A percentile compares a stretch with the other conserved stretches of the same genome.
Evolutionary conservation across 2,329 filamentous ascomycete species (phyloP).

Genomic region (Pseudogymnoascus sp.): DNA sequence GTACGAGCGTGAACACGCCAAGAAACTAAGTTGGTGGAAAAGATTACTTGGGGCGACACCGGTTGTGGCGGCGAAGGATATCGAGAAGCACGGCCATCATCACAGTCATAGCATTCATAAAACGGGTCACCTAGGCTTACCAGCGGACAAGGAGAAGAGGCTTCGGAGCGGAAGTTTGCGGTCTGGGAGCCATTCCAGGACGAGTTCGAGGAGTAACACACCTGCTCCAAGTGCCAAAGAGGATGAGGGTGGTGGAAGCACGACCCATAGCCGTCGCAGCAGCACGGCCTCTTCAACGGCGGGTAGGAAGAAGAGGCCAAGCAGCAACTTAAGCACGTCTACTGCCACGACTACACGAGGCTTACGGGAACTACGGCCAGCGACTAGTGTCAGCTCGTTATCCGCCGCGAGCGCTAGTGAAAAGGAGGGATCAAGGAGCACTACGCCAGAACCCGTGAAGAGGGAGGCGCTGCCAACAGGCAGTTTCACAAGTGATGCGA

Average conservation of each 20-base stretch:
- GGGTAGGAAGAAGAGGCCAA: background rate
- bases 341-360: background rate
- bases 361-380: background rate
- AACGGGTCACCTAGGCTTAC: conserved; percentile 1
- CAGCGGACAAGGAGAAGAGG: conserved; percentile 23
- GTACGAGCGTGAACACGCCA: conserved; percentile 58
- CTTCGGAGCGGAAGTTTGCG: conserved; percentile 24
- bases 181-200: conserved; percentile 26
- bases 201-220: conserved; percentile 23
- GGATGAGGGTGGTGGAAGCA: conserved; percentile 14
- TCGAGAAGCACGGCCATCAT: conserved; percentile 25
- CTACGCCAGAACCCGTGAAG: background rate
- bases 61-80: conserved; percentile 19
- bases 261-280: background rate
- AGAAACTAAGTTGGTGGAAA: conserved; percentile 63
- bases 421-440: background rate
- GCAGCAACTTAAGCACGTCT: conserved; percentile 2
- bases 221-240: conserved; percentile 15
- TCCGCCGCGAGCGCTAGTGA: conserved; percentile 1
- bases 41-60: conserved; percentile 53
- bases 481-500: background rate
- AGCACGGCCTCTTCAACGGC: background rate
- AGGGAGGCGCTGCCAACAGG: background rate
- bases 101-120: conserved; percentile 12
- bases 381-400: background rate